Evolutionary conservation across 768 basidiomycete genomes (phyloP), one percentile per base, ranked within the genome.

Genomic region (Panaeolus cyanescens): DNA sequence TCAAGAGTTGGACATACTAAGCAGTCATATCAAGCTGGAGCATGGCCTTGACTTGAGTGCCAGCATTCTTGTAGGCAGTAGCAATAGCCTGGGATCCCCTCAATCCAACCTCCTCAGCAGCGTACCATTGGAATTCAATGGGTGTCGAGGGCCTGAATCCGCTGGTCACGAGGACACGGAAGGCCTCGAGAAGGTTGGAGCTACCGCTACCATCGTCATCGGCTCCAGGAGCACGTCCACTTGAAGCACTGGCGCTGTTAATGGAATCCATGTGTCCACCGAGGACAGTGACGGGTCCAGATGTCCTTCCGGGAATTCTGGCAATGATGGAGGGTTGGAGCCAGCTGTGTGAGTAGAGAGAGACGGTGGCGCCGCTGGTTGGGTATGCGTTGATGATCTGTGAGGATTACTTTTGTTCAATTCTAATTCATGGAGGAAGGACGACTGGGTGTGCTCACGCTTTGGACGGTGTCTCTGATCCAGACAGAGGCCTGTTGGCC

Each of bases 1-100:
- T 20, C 40, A 9, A 53, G 5, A 10, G 32, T 31, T 32, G 15
- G 30, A 65, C 75, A 30, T 56, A 75, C 74, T 76, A 78, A 13
- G 73, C 78, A 36, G 75, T 78, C 76, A 79, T 79, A 53, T 76
- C 77, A 57, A 85, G 79, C 79, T 87, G 68, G 73, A 74, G 58
- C 68, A 75, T 71, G 3, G 74, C 84, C 37, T 76, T 78, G 20
- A 85, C 78, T 53, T 77, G 69, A 42, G 72, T 71, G 12, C 74
- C 76, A 13, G 70, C 68, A 34, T 70, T 68, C 72, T 80, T 80
- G 72, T 85, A 85, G 33, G 68, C 69, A 58, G 77, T 74, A 4
- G 81, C 84, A 59, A 87, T 75, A 15, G 82, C 85, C 63, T 82
- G 80, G 32, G 81, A 81, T 25, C 85, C 85, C 31, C 78, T 69